A percentile compares a stretch with the other conserved stretches of the same genome.
phyloP scores from a whole-genome alignment of 306 rosid species.

The Morella rubra region DNA sequence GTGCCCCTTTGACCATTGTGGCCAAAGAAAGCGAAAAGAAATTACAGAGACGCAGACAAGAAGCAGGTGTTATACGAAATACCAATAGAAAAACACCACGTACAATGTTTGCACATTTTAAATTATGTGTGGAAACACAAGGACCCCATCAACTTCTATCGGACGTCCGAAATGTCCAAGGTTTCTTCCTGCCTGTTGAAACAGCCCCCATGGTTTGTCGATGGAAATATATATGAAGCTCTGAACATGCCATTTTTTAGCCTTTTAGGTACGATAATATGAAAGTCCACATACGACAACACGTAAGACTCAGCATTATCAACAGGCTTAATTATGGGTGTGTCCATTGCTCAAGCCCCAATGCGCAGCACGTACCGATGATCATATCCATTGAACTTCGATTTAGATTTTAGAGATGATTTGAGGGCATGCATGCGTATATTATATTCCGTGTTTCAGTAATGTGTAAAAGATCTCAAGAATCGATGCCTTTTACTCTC shows the following conservation, averaged over 20 bases:
- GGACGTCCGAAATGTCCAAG: background rate
- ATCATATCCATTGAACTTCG: slow-evolving; percentile 59
- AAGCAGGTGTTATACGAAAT: background rate
- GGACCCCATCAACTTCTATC: background rate
- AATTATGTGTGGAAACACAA: background rate
- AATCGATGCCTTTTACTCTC: slow-evolving; percentile 43
- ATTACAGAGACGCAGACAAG: background rate
- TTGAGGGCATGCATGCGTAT: background rate
- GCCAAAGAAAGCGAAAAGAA: background rate
- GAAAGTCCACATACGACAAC: slow-evolving; percentile 15
- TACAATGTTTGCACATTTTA: background rate
- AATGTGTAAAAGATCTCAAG: slow-evolving; percentile 35
- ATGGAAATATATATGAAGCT: too few relatives aligned
- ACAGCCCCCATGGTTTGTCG: background rate
- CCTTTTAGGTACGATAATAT: too few relatives aligned
- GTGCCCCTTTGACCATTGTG: background rate
- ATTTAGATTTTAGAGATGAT: slow-evolving; percentile 19
- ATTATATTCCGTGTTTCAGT: background rate
- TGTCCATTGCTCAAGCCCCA: slow-evolving; percentile 35
- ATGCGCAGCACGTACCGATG: slow-evolving; percentile 44
- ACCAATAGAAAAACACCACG: background rate
- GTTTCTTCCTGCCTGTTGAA: background rate
- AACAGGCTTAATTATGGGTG: slow-evolving; percentile 16
- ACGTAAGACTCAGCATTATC: slow-evolving; percentile 39
- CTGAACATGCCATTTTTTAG: too few relatives aligned